Percentiles rank a stretch among this genome's conserved stretches.
These are phyloP conservation scores for Teratosphaeria epicoccoides DNA, from an alignment of 2,329 filamentous ascomycete genomes.

Conservation along the genomic window DNA sequence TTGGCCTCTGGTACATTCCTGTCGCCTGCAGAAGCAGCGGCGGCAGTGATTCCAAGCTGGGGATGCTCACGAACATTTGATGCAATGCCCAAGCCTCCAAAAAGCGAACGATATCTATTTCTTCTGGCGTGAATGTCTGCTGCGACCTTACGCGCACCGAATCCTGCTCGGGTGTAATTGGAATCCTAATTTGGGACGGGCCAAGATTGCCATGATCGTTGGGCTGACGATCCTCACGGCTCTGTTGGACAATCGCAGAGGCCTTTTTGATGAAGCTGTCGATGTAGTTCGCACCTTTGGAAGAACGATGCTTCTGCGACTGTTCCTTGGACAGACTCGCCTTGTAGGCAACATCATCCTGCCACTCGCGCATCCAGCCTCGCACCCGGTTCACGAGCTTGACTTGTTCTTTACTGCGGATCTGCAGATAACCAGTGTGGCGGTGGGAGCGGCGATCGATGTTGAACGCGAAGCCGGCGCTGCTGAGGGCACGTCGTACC, in stretches of 20 bases:
- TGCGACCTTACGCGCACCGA: constrained; percentile 14
- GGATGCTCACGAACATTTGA: constrained; percentile 42
- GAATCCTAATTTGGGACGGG: constrained; percentile 25
- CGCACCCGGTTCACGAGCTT: constrained; percentile 42
- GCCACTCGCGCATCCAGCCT: constrained; percentile 43
- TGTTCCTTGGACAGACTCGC: constrained; percentile 11
- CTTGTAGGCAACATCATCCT: constrained; percentile 34
- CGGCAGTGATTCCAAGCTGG: constrained; percentile 50
- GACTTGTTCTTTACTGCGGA: constrained; percentile 48
- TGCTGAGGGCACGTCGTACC: constrained; percentile 54
- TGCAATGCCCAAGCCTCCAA: constrained; percentile 58
- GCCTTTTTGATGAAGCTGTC: constrained; percentile 33
- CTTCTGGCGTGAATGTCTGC: constrained; percentile 38
- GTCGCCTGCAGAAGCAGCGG: constrained; percentile 53
- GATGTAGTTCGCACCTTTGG: constrained; percentile 20
- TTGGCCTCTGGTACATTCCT: constrained; percentile 47
- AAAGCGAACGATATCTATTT: constrained; percentile 53
- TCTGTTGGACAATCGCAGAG: constrained; percentile 28
- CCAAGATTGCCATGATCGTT: constrained; percentile 26
- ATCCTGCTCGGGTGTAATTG: constrained; percentile 14
- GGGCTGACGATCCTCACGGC: constrained; percentile 29
- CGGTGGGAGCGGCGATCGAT: constrained; percentile 40
- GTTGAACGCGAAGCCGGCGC: constrained; percentile 52
- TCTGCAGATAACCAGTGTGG: constrained; percentile 50
- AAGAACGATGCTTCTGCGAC: constrained; percentile 6